Evolutionary conservation across 2,329 filamentous ascomycete genomes (phyloP).

Genomic region (Beauveria australis): DNA sequence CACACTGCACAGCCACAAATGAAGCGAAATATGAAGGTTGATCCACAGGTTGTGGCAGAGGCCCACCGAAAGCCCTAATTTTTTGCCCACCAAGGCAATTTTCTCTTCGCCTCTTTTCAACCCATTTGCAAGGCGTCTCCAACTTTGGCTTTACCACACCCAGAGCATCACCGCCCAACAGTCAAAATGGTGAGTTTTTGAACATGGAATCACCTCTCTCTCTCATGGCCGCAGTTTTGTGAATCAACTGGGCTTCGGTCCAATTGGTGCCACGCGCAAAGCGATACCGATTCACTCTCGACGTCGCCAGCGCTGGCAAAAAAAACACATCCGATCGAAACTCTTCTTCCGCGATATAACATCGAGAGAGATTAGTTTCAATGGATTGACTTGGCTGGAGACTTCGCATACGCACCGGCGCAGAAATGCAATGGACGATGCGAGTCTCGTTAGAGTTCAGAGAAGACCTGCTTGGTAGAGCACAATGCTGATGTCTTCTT

Average conservation of each 20-base stretch:
- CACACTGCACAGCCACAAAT: constrained; percentile 13
- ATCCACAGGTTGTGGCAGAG: constrained; percentile 9
- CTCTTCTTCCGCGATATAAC: constrained; percentile 10
- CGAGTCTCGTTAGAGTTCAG: constrained; percentile 83
- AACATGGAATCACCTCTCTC: constrained; percentile 21
- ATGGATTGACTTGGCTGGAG: constrained; percentile 58
- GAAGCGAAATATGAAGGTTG: constrained; percentile 14
- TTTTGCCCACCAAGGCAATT: constrained; percentile 25
- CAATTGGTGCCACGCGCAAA: constrained; percentile 22
- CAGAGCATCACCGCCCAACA: constrained; percentile 26
- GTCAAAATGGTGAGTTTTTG: constrained; percentile 35
- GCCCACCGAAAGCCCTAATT: constrained; percentile 29
- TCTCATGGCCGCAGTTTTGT: constrained; percentile 32
- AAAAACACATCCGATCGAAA: constrained; percentile 26
- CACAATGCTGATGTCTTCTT: constrained; percentile 91
- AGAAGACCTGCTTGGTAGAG: constrained; percentile 64
- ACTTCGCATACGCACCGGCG: constrained; percentile 29
- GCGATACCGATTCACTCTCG: constrained; percentile 19
- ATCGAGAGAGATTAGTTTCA: constrained; percentile 5
- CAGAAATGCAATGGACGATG: constrained; percentile 43
- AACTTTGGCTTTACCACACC: constrained; percentile 19
- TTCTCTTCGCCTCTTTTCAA: constrained; percentile 20
- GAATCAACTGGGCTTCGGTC: constrained; percentile 26
- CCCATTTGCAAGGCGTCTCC: constrained; percentile 23
- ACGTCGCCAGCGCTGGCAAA: constrained; percentile 13